Evolutionary conservation across 305 asterid genomes (phyloP).

Genomic region (Withania somnifera): DNA sequence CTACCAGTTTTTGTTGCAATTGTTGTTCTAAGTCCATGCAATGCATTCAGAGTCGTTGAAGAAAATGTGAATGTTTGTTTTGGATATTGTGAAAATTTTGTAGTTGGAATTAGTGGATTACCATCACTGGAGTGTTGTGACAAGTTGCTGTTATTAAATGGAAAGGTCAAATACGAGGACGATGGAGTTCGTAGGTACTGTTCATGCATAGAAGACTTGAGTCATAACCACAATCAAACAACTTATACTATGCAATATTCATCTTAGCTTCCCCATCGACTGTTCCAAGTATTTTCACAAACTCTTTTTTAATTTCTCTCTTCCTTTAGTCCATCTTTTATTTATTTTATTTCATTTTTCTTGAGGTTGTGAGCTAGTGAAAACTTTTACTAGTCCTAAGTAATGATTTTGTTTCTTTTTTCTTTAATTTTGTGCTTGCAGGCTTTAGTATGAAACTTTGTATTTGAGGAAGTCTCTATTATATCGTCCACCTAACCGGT

Average conservation of each 20-base stretch:
- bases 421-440: neutral
- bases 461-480: neutral
- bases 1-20: neutral
- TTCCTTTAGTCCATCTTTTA: neutral
- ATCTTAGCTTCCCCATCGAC: constrained; percentile 28
- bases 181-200: neutral
- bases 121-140: neutral
- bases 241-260: constrained; percentile 9
- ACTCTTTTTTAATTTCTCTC: neutral
- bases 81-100: neutral
- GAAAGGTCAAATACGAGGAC: neutral
- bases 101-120: neutral
- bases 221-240: neutral
- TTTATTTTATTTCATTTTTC: neutral
- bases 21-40: neutral
- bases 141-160: neutral
- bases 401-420: neutral
- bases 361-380: neutral
- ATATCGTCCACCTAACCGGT: neutral
- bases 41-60: neutral
- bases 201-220: constrained; percentile 13
- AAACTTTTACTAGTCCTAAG: neutral
- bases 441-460: neutral
- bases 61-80: neutral
- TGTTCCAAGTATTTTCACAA: constrained; percentile 16